These are phyloP conservation scores for Fraxinus angustifolia DNA, from an alignment of 305 asterid species.

Conservation along the genomic window DNA sequence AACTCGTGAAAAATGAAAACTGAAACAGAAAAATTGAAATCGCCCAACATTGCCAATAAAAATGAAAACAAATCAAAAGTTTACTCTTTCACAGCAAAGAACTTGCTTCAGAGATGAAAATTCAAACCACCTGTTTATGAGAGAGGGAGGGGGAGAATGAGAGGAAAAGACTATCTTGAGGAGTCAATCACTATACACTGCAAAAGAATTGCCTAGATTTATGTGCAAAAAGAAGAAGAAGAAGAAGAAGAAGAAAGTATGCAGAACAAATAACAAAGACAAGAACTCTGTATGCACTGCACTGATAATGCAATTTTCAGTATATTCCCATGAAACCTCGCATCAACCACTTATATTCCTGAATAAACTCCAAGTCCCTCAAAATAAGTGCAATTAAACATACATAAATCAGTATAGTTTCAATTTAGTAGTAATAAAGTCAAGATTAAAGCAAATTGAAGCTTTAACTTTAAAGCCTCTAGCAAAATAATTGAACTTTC, in stretches of 20 bases:
- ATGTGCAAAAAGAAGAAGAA: constrained; percentile 5
- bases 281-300: constrained; percentile 20
- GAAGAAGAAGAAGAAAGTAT: background rate
- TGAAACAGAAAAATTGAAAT: background rate
- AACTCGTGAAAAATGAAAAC: background rate
- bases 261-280: constrained; percentile 32
- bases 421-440: constrained; percentile 6
- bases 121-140: background rate
- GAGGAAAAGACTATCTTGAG: background rate
- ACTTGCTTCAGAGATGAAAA: constrained; percentile 2
- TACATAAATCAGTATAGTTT: constrained; percentile 3
- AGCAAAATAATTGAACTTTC: constrained; percentile 4
- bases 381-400: constrained; percentile 4
- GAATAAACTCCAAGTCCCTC: constrained; percentile 27
- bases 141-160: background rate
- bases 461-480: constrained; percentile 22
- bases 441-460: constrained; percentile 18
- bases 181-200: constrained; percentile 18
- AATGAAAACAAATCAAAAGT: background rate
- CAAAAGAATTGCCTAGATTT: constrained; percentile 24
- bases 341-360: constrained; percentile 33
- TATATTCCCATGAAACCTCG: constrained; percentile 34
- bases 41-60: background rate
- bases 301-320: constrained; percentile 18
- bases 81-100: background rate